Evolutionary conservation across 148 eudicot species (phyloP).

Genomic region (Persicaria maculosa): DNA sequence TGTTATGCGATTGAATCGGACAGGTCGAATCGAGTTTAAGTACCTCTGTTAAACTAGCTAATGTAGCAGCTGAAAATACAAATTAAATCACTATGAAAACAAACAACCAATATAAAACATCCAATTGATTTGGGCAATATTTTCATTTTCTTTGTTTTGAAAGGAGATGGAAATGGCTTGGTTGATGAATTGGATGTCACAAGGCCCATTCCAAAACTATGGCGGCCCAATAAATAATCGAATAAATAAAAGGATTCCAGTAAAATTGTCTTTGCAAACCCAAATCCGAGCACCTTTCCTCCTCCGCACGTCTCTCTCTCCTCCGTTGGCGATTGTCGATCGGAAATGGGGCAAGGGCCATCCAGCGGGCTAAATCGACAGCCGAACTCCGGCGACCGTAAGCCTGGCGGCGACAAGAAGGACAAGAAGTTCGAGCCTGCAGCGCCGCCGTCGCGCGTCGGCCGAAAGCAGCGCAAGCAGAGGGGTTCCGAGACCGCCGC

Average conservation of each 20-base stretch:
- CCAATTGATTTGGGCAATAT: too few species aligned
- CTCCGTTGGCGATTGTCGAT: background rate
- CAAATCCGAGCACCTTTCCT: background rate
- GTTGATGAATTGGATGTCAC: too few species aligned
- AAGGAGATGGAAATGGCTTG: too few species aligned
- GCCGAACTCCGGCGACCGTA: slow-evolving; percentile 11
- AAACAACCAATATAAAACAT: too few species aligned
- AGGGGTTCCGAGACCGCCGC: slow-evolving; percentile 11
- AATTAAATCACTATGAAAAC: too few species aligned
- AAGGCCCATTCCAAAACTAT: background rate
- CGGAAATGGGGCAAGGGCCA: slow-evolving; percentile 10
- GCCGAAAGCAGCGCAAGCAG: slow-evolving; percentile 11
- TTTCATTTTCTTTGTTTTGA: background rate
- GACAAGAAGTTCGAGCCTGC: slow-evolving; percentile 16
- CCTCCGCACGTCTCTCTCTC: background rate
- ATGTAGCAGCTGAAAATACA: too few species aligned
- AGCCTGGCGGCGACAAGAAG: slow-evolving; percentile 10
- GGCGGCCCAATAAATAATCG: background rate
- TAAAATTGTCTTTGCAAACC: background rate
- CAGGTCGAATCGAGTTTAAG: too few species aligned
- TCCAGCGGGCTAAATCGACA: background rate
- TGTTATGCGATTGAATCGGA: too few species aligned
- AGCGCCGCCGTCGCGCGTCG: slow-evolving; percentile 7
- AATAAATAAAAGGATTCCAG: background rate
- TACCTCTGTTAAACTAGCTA: too few species aligned